phyloP scores from a whole-genome alignment of 2,329 filamentous ascomycete genomes.

The Ceratocystis eucalypticola region DNA sequence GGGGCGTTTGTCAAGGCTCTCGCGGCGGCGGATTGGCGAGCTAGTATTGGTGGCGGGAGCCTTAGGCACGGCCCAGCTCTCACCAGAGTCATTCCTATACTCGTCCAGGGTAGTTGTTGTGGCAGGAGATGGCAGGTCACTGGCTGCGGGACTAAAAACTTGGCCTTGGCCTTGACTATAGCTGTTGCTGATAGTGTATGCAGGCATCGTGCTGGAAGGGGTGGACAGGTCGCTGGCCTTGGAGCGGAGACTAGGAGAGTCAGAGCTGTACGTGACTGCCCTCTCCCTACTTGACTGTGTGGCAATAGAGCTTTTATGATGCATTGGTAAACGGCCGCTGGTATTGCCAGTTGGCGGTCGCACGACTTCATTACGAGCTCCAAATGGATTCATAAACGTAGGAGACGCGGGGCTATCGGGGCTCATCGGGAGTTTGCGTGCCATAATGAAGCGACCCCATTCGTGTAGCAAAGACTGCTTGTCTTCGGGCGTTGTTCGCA shows the following conservation, averaged over 20 bases:
- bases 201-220: conserved; percentile 33
- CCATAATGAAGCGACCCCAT: conserved; percentile 43
- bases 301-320: conserved; percentile 37
- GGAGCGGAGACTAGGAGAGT: conserved; percentile 47
- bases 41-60: conserved; percentile 45
- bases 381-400: conserved; percentile 41
- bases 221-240: conserved; percentile 50
- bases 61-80: conserved; percentile 47
- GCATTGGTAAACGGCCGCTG: conserved; percentile 27
- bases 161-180: conserved; percentile 5
- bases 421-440: conserved; percentile 33
- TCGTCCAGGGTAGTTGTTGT: conserved; percentile 37
- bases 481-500: conserved; percentile 40
- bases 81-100: conserved; percentile 42
- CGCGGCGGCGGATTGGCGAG: conserved; percentile 42
- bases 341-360: conserved; percentile 34
- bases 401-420: conserved; percentile 42
- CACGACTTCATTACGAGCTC: conserved; percentile 30
- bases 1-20: conserved; percentile 35
- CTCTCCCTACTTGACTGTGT: conserved; percentile 33
- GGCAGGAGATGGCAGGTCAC: conserved; percentile 42
- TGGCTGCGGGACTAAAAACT: conserved; percentile 33
- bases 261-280: conserved; percentile 41
- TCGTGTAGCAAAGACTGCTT: conserved; percentile 40
- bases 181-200: neutral